phyloP scores from a whole-genome alignment of 176 grass and related monocot genomes.

The Musa itinerans region DNA sequence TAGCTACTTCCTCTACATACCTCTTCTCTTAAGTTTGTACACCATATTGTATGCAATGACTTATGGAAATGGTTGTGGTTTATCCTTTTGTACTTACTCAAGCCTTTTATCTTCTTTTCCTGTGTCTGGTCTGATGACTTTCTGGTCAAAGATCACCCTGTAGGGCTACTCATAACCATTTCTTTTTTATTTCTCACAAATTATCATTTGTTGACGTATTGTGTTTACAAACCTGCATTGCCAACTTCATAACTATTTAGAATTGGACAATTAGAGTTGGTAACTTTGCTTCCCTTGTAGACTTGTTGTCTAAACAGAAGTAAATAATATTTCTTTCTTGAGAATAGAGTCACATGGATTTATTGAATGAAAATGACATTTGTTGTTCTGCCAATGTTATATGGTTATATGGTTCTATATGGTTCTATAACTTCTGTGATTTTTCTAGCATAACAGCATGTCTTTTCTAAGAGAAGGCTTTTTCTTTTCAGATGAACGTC shows the following conservation, averaged over 20 bases:
- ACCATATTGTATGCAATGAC: background rate
- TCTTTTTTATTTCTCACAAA: background rate
- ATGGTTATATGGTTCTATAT: too few relatives aligned
- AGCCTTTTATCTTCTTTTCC: background rate
- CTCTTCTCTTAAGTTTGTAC: background rate
- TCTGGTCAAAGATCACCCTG: background rate
- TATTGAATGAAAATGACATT: too few relatives aligned
- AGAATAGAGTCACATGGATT: background rate
- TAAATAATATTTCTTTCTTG: background rate
- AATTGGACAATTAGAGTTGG: too few relatives aligned
- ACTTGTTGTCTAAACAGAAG: background rate
- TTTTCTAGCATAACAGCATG: background rate
- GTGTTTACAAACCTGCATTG: too few relatives aligned
- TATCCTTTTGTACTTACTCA: background rate
- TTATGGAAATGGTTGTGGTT: background rate
- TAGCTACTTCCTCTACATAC: slow-evolving; percentile 1
- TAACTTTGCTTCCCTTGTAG: background rate
- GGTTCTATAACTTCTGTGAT: background rate
- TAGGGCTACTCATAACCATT: too few relatives aligned
- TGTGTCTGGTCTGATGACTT: background rate
- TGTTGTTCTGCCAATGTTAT: too few relatives aligned
- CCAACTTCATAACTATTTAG: too few relatives aligned
- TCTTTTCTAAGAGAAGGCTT: background rate
- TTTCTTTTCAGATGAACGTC: slow-evolving; percentile 71
- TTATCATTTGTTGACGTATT: too few relatives aligned